phyloP scores from a whole-genome alignment of 352 stramenopile species.

The Sclerospora graminicola region DNA sequence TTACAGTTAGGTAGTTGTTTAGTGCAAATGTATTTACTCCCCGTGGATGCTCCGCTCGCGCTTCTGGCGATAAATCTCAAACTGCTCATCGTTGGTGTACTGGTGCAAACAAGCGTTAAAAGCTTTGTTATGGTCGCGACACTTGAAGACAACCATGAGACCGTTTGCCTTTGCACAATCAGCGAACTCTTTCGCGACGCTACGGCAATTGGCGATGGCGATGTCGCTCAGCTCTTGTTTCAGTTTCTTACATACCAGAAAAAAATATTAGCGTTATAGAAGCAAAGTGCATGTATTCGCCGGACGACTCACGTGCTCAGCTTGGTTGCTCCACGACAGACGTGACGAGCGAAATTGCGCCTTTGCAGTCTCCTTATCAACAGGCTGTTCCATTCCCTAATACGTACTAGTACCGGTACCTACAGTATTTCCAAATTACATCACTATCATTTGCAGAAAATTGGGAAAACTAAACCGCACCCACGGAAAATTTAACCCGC shows the following conservation, averaged over 20 bases:
- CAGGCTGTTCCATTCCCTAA: conserved; percentile 28
- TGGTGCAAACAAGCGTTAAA: conserved; percentile 76
- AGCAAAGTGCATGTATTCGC: not conserved
- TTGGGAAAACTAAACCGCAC: no score
- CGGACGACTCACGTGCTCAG: conserved; percentile 49
- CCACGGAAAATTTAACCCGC: no score
- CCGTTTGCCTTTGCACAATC: conserved; percentile 55
- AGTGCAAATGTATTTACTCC: conserved; percentile 9
- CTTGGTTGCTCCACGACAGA: conserved; percentile 78
- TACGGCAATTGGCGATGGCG: conserved; percentile 65
- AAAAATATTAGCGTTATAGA: not conserved
- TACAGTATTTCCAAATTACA: no score
- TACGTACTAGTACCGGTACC: no score
- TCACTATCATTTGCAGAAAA: no score
- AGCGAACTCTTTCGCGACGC: conserved; percentile 44
- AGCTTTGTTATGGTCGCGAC: conserved; percentile 57
- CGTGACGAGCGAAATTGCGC: conserved; percentile 61
- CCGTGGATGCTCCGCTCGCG: conserved; percentile 41
- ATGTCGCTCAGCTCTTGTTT: conserved; percentile 77
- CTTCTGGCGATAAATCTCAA: conserved; percentile 55
- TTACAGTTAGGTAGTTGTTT: not conserved
- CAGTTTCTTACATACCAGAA: conserved; percentile 36
- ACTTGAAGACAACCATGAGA: conserved; percentile 65
- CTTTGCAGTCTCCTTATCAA: conserved; percentile 70
- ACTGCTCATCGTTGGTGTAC: conserved; percentile 69